Conservation (phyloP, 1,284 basidiomycete genomes). For the Malassezia yamatoensis region DNA sequence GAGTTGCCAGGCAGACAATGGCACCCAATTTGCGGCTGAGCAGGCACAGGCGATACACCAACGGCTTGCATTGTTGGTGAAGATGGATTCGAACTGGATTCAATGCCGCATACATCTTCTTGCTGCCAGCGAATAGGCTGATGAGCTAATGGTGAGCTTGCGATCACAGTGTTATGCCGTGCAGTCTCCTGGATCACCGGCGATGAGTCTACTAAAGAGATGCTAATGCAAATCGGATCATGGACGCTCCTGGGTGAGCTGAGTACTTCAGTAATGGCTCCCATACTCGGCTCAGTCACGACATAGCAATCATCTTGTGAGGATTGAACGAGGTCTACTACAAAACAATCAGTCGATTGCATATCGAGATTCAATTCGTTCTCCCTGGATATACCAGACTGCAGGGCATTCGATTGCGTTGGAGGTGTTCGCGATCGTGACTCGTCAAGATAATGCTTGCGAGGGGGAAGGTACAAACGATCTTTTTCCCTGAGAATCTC, state of each 20-base stretch:
- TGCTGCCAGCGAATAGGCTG: background rate
- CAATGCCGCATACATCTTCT: too few relatives aligned
- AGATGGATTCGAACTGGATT: background rate
- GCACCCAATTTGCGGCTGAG: background rate
- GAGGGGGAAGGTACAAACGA: slow-evolving; percentile 7
- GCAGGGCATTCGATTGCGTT: background rate
- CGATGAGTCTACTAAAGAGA: slow-evolving; percentile 17
- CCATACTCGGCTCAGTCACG: background rate
- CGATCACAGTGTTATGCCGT: background rate
- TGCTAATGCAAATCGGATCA: slow-evolving; percentile 1
- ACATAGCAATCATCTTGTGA: background rate
- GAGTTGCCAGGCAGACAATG: slow-evolving; percentile 49
- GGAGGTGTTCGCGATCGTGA: background rate
- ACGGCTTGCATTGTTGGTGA: too few relatives aligned
- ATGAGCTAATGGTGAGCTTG: background rate
- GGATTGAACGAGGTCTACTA: slow-evolving; percentile 2
- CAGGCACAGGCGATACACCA: background rate
- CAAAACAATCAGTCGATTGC: background rate
- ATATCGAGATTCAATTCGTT: background rate
- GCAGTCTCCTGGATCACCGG: slow-evolving; percentile 1
- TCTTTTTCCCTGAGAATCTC: background rate
- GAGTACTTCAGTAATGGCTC: too few relatives aligned
- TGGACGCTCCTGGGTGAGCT: too few relatives aligned
- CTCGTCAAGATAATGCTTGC: background rate
- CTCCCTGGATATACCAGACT: background rate